Base-by-base conservation (phyloP, 2,329 filamentous ascomycete genomes). In the Gyromitra esculenta region DNA sequence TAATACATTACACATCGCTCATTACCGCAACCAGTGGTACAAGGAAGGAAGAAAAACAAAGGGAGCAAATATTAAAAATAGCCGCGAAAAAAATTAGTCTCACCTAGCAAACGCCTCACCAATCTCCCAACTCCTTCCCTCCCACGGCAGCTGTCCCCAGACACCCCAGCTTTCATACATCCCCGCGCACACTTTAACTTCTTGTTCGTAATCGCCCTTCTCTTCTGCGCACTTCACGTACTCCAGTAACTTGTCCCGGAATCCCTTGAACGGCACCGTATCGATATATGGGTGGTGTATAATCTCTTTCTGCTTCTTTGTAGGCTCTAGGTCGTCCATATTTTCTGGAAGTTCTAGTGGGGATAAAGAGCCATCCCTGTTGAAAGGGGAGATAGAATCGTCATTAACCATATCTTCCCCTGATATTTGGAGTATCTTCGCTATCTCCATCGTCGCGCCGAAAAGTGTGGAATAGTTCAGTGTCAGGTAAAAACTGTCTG, bases 201-300 rank as follows among this genome's bases (percentile, higher is more conserved):
- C 77, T 43, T 73, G 65, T 5, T 65, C 15, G 41, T 69, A 73
- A 65, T 77, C 45, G 41, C 66, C 68, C 7, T 70, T 77, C 52
- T 73, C 67, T 8, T 78, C 68, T 9, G 68, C 65, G 45, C 56
- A 50, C 56, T 70, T 60, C 62, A 69, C 52, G 71, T 65, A 79
- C 8, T 68, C 68, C 25, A 77, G 57, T 11, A 79, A 9, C 15
- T 39, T 52, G 68, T 75, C 75, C 50, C 75, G 54, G 65, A 78
- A 76, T 9, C 69, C 75, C 11, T 59, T 60, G 41, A 79, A 76
- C 65, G 78, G 77, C 18, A 78, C 43, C 31, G 43, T 43, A 66
- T 79, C 78, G 50, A 79, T 78, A 65, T 78, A 78, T 11, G 78
- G 71, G 31, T 78, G 78, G 54, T 79, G 78, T n/a, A 45, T 48